These are phyloP conservation scores for Achlya hypogyna DNA, from an alignment of 352 stramenopile genomes.

Conservation along the genomic window DNA sequence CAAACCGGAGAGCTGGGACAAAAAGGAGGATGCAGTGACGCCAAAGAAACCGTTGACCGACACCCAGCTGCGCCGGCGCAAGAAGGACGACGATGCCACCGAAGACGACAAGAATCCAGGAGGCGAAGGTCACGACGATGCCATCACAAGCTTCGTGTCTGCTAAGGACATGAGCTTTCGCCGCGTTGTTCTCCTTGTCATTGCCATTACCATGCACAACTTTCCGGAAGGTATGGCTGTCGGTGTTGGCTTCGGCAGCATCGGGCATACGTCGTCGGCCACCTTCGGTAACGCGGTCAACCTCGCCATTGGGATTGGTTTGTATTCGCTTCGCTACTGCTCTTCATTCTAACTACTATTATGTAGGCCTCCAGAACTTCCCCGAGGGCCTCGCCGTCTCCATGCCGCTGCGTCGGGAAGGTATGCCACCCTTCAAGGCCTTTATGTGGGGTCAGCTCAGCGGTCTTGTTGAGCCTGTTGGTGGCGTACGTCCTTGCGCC, in stretches of 20 bases:
- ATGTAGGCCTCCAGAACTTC: conserved; percentile 77
- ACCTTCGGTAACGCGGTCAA: conserved; percentile 78
- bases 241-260: conserved; percentile 82
- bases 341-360: background rate
- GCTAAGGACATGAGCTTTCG: conserved; percentile 36
- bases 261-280: conserved; percentile 53
- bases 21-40: conserved; percentile 30
- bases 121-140: conserved; percentile 4
- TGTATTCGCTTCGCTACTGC: background rate
- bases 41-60: background rate
- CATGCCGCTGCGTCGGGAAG: conserved; percentile 76
- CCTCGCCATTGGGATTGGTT: conserved; percentile 74
- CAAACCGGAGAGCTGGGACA: conserved; percentile 34
- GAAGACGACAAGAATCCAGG: background rate
- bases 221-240: conserved; percentile 85
- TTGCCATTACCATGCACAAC: conserved; percentile 88
- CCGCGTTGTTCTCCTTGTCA: conserved; percentile 76
- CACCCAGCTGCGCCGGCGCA: conserved; percentile 1
- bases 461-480: conserved; percentile 81
- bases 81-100: background rate
- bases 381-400: conserved; percentile 83
- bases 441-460: conserved; percentile 89
- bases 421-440: conserved; percentile 67
- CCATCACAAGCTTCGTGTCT: conserved; percentile 18
- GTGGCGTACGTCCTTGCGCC: conserved; percentile 43